Conservation (phyloP, 768 basidiomycete species). For the Mycena epipterygia region DNA sequence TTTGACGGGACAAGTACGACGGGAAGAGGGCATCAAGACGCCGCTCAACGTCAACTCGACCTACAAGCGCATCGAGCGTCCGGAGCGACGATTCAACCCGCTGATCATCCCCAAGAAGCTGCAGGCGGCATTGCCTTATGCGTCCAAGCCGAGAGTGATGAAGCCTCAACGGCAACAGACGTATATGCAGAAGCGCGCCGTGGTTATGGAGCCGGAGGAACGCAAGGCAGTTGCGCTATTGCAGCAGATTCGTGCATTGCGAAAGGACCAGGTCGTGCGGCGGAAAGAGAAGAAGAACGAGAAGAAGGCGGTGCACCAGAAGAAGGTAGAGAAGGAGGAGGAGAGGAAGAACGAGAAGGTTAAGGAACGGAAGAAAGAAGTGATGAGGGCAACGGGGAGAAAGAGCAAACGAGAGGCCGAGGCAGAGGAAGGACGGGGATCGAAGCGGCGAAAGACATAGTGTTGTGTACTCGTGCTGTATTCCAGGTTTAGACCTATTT, state of each 20-base stretch:
- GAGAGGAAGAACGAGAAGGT: constrained; percentile 73
- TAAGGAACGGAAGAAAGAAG: constrained; percentile 82
- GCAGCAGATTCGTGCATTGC: constrained; percentile 93
- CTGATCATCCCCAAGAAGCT: constrained; percentile 90
- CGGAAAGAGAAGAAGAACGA: constrained; percentile 91
- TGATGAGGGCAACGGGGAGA: constrained; percentile 79
- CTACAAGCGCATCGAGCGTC: constrained; percentile 87
- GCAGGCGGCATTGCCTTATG: constrained; percentile 92
- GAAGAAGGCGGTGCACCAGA: constrained; percentile 74
- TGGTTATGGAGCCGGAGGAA: constrained; percentile 96
- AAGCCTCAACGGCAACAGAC: constrained; percentile 79
- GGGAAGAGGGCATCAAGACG: constrained; percentile 88
- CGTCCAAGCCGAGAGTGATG: constrained; percentile 91
- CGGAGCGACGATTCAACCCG: constrained; percentile 89
- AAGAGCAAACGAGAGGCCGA: constrained; percentile 79
- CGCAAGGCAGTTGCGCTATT: constrained; percentile 90
- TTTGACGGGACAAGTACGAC: constrained; percentile 91
- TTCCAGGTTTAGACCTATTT: too few species aligned
- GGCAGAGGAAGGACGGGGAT: constrained; percentile 65
- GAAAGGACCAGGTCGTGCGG: constrained; percentile 87
- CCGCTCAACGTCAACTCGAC: constrained; percentile 87
- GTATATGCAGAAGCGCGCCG: constrained; percentile 95
- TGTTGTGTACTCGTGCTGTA: neutral
- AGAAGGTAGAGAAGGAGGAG: constrained; percentile 82
- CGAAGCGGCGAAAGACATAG: constrained; percentile 67